Evolutionary conservation across 2,329 filamentous ascomycete genomes (phyloP).

Genomic region (Colletotrichum falcatum): DNA sequence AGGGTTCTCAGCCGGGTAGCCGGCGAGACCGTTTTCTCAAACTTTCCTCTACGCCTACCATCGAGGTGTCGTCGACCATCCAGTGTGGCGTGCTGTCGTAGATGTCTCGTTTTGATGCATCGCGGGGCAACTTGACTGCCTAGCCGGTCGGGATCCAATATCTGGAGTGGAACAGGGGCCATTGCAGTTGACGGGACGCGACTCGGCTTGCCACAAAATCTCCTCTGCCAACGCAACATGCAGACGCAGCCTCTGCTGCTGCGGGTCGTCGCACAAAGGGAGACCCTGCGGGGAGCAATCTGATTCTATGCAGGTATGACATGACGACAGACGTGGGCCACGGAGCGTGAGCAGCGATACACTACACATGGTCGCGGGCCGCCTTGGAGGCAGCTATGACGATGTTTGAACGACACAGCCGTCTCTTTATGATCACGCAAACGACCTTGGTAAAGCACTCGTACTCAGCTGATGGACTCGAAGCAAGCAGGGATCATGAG

Average conservation of each 20-base stretch:
- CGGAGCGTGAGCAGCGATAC: background rate
- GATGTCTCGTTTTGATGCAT: conserved; percentile 14
- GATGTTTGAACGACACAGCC: background rate
- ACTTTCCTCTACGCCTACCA: background rate
- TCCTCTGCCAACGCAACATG: conserved; percentile 42
- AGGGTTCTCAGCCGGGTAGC: background rate
- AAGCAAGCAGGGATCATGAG: background rate
- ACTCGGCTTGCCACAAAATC: conserved; percentile 34
- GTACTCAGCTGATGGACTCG: background rate
- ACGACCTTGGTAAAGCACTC: background rate
- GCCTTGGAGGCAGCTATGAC: background rate
- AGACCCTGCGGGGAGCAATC: conserved; percentile 39
- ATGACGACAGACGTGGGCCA: conserved; percentile 34
- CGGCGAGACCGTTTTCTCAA: background rate
- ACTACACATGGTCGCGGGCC: background rate
- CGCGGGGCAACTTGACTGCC: conserved; percentile 36
- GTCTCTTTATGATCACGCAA: background rate
- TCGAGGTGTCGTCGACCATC: background rate
- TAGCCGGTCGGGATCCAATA: conserved; percentile 30
- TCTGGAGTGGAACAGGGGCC: conserved; percentile 32
- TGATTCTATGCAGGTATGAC: conserved; percentile 36
- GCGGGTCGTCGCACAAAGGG: conserved; percentile 35
- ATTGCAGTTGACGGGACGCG: conserved; percentile 23
- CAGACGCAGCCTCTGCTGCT: conserved; percentile 39
- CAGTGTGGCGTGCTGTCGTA: background rate